Conservation (phyloP, 1,139 yeast species). For the Geotrichum fermentans region DNA sequence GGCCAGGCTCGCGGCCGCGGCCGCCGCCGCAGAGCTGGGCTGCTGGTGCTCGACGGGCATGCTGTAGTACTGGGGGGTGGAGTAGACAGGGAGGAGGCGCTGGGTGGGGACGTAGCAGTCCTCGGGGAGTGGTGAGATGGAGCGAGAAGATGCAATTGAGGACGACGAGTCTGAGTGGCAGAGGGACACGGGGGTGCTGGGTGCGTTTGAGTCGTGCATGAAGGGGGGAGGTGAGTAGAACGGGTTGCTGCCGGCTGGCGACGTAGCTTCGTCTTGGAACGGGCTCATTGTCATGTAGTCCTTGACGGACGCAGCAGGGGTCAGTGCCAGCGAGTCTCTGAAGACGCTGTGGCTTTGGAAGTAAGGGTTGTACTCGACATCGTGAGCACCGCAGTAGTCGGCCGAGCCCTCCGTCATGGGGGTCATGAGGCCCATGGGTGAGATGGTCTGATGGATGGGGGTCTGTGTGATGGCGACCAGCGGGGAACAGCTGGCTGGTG, state of each 20-base stretch:
- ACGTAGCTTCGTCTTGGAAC: constrained; percentile 3
- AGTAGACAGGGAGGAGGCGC: constrained; percentile 9
- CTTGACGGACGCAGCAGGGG: background rate
- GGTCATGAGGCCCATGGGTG: constrained; percentile 13
- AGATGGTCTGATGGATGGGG: constrained; percentile 15
- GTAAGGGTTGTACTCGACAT: constrained; percentile 10
- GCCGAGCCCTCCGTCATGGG: constrained; percentile 10
- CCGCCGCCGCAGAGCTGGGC: constrained; percentile 18
- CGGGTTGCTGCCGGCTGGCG: constrained; percentile 32
- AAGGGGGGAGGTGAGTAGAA: constrained; percentile 38
- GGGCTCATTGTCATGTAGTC: background rate
- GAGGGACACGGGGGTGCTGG: constrained; percentile 19
- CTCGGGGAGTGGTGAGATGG: constrained; percentile 17
- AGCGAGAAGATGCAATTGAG: constrained; percentile 20
- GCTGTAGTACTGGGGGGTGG: constrained; percentile 5
- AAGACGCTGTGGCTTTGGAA: constrained; percentile 13
- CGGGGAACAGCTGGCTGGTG: constrained; percentile 15
- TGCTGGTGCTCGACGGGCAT: constrained; percentile 1
- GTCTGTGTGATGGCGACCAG: constrained; percentile 19
- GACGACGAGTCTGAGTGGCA: constrained; percentile 19
- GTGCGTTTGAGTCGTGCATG: constrained; percentile 19
- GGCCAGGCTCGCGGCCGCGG: constrained; percentile 20
- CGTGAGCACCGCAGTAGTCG: constrained; percentile 5
- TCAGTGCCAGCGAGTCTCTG: constrained; percentile 10
- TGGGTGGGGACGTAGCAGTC: constrained; percentile 4